These are phyloP conservation scores for Aspergillus biplanus DNA, from an alignment of 495 filamentous ascomycete genomes.

Conservation along the genomic window DNA sequence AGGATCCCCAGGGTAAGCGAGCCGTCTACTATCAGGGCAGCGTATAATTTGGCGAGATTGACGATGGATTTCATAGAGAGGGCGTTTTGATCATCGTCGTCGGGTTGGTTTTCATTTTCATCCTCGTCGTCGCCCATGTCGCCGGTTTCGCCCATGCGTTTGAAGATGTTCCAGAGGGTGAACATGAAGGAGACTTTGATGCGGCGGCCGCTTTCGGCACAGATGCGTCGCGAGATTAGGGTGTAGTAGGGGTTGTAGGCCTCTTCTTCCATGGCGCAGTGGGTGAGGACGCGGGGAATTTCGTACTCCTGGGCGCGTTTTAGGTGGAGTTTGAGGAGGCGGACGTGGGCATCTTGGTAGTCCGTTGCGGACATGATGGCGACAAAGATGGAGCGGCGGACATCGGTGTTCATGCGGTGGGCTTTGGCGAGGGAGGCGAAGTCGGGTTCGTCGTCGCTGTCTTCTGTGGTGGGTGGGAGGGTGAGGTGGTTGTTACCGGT, in stretches of 20 bases:
- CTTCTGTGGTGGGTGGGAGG: slow-evolving; percentile 27
- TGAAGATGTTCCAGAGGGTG: slow-evolving; percentile 85
- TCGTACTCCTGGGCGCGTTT: slow-evolving; percentile 86
- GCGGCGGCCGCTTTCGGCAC: slow-evolving; percentile 63
- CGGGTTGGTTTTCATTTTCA: slow-evolving; percentile 35
- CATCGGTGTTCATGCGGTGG: slow-evolving; percentile 92
- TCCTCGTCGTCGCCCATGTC: slow-evolving; percentile 59
- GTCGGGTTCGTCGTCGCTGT: slow-evolving; percentile 63
- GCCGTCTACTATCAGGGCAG: slow-evolving; percentile 68
- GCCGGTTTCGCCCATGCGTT: slow-evolving; percentile 74
- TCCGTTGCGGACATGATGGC: slow-evolving; percentile 87
- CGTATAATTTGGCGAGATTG: slow-evolving; percentile 88
- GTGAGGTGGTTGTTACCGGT: slow-evolving; percentile 10
- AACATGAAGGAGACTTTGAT: slow-evolving; percentile 84
- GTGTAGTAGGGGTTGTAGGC: slow-evolving; percentile 93
- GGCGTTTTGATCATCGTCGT: slow-evolving; percentile 50
- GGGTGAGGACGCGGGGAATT: slow-evolving; percentile 84
- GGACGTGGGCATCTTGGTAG: slow-evolving; percentile 77
- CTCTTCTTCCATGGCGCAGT: slow-evolving; percentile 82
- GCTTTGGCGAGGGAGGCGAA: slow-evolving; percentile 75
- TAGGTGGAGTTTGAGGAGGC: slow-evolving; percentile 78
- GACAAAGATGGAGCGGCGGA: slow-evolving; percentile 90
- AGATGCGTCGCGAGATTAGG: slow-evolving; percentile 75
- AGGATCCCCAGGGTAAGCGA: slow-evolving; percentile 66
- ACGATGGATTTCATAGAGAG: slow-evolving; percentile 69